A percentile compares a stretch with the other conserved stretches of the same genome.
Evolutionary conservation across 352 stramenopile genomes (phyloP).

Genomic region (Phytophthora chlamydospora): DNA sequence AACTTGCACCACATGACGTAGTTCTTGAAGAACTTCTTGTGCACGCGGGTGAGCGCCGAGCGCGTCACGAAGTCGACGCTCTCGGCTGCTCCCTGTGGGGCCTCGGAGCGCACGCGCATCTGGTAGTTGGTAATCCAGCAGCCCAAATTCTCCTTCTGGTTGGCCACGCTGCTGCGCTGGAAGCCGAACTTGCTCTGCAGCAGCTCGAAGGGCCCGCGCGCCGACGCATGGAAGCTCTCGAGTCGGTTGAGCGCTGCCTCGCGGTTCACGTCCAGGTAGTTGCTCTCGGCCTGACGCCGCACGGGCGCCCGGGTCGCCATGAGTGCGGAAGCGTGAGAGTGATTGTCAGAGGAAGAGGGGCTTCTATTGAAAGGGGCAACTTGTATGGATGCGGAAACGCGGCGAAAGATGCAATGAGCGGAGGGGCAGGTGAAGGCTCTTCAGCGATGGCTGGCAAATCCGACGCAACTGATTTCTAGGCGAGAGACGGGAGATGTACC

Average conservation of each 20-base stretch:
- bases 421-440: constrained; percentile 1
- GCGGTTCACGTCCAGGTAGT: constrained; percentile 80
- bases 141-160: constrained; percentile 88
- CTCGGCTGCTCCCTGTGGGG: constrained; percentile 34
- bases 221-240: constrained; percentile 57
- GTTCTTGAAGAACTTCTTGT: constrained; percentile 91
- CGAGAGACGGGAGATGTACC: constrained; percentile 22
- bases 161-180: constrained; percentile 71
- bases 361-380: neutral
- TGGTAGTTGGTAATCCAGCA: constrained; percentile 89
- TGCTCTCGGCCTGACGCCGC: constrained; percentile 67
- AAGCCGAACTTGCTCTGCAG: constrained; percentile 87
- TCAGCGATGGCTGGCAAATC: constrained; percentile 20
- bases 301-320: constrained; percentile 37
- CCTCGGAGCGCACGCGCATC: constrained; percentile 61
- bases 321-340: neutral
- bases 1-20: constrained; percentile 95
- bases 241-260: constrained; percentile 65
- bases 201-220: constrained; percentile 67
- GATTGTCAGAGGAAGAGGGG: neutral
- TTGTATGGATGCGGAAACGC: neutral
- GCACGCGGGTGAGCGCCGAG: constrained; percentile 61
- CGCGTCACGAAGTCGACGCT: constrained; percentile 52
- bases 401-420: constrained; percentile 17
- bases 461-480: constrained; percentile 23